phyloP scores from a whole-genome alignment of 2,329 filamentous ascomycete genomes.

The Tolypocladium ophioglossoides region DNA sequence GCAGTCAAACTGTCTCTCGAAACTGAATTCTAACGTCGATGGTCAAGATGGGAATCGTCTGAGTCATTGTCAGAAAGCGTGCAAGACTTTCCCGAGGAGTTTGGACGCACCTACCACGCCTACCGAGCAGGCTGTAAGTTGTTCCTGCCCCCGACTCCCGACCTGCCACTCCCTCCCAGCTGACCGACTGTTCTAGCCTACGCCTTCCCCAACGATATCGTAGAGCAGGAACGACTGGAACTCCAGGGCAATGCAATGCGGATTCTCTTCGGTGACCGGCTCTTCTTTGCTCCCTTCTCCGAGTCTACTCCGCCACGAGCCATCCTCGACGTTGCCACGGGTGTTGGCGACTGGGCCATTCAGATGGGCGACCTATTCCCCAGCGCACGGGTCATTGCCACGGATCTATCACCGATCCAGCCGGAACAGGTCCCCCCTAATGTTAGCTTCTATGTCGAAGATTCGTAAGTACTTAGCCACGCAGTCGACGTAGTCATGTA shows the following conservation, averaged over 20 bases:
- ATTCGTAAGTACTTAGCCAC: conserved; percentile 27
- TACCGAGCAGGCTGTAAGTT: conserved; percentile 35
- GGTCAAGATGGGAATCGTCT: conserved; percentile 13
- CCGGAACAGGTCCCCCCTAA: conserved; percentile 58
- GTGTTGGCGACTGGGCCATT: conserved; percentile 50
- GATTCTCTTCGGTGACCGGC: conserved; percentile 25
- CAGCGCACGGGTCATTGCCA: conserved; percentile 46
- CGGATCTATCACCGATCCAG: conserved; percentile 59
- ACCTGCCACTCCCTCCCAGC: background rate
- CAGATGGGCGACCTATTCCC: conserved; percentile 56
- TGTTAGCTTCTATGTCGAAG: conserved; percentile 64
- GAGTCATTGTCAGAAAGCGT: conserved; percentile 30
- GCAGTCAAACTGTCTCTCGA: background rate
- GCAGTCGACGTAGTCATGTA: background rate
- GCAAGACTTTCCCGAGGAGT: conserved; percentile 29
- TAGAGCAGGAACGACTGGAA: conserved; percentile 30
- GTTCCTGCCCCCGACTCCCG: background rate
- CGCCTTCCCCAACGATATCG: conserved; percentile 32
- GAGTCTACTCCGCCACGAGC: conserved; percentile 21
- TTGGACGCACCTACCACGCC: conserved; percentile 36
- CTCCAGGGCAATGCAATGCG: conserved; percentile 27
- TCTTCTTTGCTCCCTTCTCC: conserved; percentile 33
- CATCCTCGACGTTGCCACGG: conserved; percentile 34
- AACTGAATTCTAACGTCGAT: background rate
- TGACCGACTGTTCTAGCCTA: conserved; percentile 23